phyloP scores from a whole-genome alignment of 306 rosid species.

The Boehmeria nivea region DNA sequence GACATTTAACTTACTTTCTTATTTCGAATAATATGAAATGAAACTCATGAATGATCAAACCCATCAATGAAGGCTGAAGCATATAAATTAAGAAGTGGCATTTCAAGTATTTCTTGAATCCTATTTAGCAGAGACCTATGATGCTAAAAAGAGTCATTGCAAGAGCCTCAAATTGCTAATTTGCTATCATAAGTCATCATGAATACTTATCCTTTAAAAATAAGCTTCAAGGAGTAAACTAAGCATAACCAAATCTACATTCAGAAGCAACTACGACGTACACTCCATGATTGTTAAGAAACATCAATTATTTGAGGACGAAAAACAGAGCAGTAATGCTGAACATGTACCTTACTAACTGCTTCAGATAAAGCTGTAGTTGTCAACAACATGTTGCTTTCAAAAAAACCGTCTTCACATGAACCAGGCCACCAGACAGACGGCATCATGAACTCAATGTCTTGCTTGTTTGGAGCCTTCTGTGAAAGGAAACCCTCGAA shows the following conservation, averaged over 20 bases:
- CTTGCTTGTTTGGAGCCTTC: slow-evolving; percentile 82
- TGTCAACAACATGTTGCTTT: slow-evolving; percentile 74
- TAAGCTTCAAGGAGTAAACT: background rate
- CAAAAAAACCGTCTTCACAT: slow-evolving; percentile 66
- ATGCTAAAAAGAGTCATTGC: no score
- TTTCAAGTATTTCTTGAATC: no score
- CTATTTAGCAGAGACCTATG: no score
- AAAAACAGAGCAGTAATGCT: slow-evolving; percentile 15
- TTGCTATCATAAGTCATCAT: no score
- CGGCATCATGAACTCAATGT: slow-evolving; percentile 88
- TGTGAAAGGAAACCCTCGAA: slow-evolving; percentile 89
- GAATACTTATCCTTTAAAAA: no score
- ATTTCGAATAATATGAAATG: no score
- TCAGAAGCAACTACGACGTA: background rate
- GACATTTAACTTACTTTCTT: no score
- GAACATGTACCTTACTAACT: slow-evolving; percentile 57
- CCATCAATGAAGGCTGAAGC: no score
- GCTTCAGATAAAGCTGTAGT: slow-evolving; percentile 84
- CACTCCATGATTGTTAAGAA: no score
- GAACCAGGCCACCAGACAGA: slow-evolving; percentile 98
- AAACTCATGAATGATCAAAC: no score
- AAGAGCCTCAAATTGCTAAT: no score
- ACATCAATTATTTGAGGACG: background rate
- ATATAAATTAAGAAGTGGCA: no score
- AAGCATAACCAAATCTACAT: background rate